Base-by-base conservation (phyloP, 176 grass and related monocot genomes). In the Triticum dicoccoides region DNA sequence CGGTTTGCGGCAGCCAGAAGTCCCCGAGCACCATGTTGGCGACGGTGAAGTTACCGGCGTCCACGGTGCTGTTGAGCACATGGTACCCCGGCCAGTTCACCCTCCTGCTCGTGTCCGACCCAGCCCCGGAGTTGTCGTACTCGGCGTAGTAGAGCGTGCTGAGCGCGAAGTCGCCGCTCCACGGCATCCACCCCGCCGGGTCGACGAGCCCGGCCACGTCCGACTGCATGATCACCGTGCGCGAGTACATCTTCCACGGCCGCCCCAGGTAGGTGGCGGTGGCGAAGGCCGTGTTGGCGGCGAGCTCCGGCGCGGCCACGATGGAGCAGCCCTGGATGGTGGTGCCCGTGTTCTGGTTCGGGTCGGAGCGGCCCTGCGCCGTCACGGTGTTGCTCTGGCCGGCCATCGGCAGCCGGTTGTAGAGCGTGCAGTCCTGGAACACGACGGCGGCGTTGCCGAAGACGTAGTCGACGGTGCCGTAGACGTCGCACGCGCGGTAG, bases 381-480 rank as follows among this genome's bases (percentile, higher is more conserved):
- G 93, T 98, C 13, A 98, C 65, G 29, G 93, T 94, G 88, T 98
- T 98, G 87, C 90, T 96, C 89, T 98, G 96, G 7, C 96, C 92
- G 8, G 2, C 32, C 84, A 95, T 81, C 0, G 96, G 96, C 0
- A 98, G 92, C 1, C 96, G 79, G 8, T 92, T 90, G 61, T 91
- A 88, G 79, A 96, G 86, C 62, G 78, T 87, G 86, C 96, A 98
- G 81, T 68, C 77, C 65, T 98, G 96, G 89, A 98, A 94, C 21
- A 96, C 93, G 23, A 87, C 96, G 25, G 93, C 93, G 1, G 96
- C 92, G 83, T 98, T 96, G 69, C 96, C 96, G 83, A 98, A 98
- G 39, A 98, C 91, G 86, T 91, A 98, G 87, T 98, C 96, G 8
- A 98, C 93, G 0, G 96, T 98, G 82, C 96, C 96, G 84, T 98